Conservation (phyloP, 371 early-diverging fungal genomes). For the Mortierella sp. region DNA sequence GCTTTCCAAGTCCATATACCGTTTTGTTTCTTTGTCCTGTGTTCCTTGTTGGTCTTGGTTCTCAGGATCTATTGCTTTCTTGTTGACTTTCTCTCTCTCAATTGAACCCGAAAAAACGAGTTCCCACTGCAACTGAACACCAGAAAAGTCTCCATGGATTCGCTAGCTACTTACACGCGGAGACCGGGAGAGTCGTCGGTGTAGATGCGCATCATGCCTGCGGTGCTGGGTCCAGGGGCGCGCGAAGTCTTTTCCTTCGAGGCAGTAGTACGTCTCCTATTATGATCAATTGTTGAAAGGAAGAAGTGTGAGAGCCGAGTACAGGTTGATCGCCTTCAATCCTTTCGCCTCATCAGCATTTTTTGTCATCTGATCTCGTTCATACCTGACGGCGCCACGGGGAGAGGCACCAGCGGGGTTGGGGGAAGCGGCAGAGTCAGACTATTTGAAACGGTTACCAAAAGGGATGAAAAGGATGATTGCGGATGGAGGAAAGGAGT, state of each 20-base stretch:
- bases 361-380: no score
- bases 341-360: neutral
- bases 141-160: no score
- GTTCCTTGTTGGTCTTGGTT: no score
- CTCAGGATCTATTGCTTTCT: no score
- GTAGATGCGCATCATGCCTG: constrained; percentile 95
- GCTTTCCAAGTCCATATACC: no score
- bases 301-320: neutral
- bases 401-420: constrained; percentile 52
- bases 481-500: neutral
- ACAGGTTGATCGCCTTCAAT: neutral
- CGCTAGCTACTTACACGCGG: constrained; percentile 95
- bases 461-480: neutral
- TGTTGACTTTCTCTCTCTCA: no score
- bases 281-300: neutral
- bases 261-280: constrained; percentile 69
- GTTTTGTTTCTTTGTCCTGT: no score
- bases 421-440: constrained; percentile 57
- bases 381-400: constrained; percentile 53
- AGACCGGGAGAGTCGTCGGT: constrained; percentile 97
- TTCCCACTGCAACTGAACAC: no score
- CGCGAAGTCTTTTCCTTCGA: constrained; percentile 62
- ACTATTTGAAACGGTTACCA: constrained; percentile 27
- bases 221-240: constrained; percentile 75
- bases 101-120: neutral